Evolutionary conservation across 2,329 filamentous ascomycete genomes (phyloP), one percentile per base, ranked within the genome.

Genomic region (Hypoxylon sp.): DNA sequence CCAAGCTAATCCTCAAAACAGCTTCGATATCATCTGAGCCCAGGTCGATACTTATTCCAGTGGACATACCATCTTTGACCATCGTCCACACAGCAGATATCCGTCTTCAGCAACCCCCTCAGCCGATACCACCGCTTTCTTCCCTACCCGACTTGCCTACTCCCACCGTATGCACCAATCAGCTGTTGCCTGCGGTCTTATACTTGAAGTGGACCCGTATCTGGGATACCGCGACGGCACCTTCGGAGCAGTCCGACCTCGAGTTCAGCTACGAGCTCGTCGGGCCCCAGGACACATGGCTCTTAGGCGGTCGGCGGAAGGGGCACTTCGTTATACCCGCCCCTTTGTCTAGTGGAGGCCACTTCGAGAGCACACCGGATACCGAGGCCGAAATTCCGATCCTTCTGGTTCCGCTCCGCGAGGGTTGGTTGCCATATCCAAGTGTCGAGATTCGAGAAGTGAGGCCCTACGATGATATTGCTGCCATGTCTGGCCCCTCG

Each of bases 241-340:
- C 74, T 8, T 68, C 75, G 3, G 54, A 72, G 14, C 75, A 74
- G 36, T 55, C 67, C 0, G 83, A 87, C 20, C 81, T 93, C 1
- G 89, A 93, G 67, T 97, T 97, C 74, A 88, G 90, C 69, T 96
- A 96, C 77, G 94, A 97, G 70, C 83, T 98, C 20, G 87, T 88
- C 12, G 90, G 90, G 0, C 87, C 89, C 14, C 80, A 86, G 1
- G 93, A 95, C 38, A 84, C 87, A 0, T 98, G 95, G 95, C 86
- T 97, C 1, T 81, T 98, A 2, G 94, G 93, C 20, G 95, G 94
- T 0, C 88, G 91, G 44, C 86, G 92, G 50, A 91, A 92, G 68
- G 92, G 91, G 0, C 91, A 93, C 73, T 96, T 97, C 73, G 85
- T 85, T 5, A 87, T 90, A 28, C 83, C 86, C 0, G 77, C 76